phyloP scores from a whole-genome alignment of 2,329 filamentous ascomycete species.

The Scedosporium aurantiacum region DNA sequence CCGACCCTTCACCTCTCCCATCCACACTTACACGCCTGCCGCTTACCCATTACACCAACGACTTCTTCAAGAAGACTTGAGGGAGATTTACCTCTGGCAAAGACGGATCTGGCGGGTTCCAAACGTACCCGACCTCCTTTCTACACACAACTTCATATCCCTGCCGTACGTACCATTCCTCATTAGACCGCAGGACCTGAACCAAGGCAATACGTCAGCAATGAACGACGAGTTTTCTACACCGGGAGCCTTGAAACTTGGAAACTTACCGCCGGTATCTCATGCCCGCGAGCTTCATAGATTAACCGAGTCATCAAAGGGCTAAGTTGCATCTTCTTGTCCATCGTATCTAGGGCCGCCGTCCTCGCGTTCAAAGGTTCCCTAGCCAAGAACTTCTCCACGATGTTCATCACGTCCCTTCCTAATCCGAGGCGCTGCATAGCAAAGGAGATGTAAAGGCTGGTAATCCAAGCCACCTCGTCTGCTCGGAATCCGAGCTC shows the following conservation, averaged over 20 bases:
- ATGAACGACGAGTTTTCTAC: no score
- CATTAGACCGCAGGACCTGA: constrained; percentile 12
- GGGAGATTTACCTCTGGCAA: constrained; percentile 9
- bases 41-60: constrained; percentile 4
- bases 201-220: not conserved
- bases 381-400: constrained; percentile 20
- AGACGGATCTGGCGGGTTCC: constrained; percentile 8
- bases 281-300: constrained; percentile 17
- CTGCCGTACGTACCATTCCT: constrained; percentile 21
- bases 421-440: constrained; percentile 26
- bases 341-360: constrained; percentile 24
- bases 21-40: no score
- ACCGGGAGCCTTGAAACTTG: not conserved
- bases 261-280: constrained; percentile 15
- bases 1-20: no score
- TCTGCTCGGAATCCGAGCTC: constrained; percentile 19
- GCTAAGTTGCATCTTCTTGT: constrained; percentile 18
- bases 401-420: constrained; percentile 22
- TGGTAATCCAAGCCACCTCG: constrained; percentile 26
- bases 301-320: constrained; percentile 14
- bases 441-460: constrained; percentile 27
- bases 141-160: constrained; percentile 14
- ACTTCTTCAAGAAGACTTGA: constrained; percentile 16
- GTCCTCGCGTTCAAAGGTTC: constrained; percentile 21
- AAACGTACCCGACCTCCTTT: constrained; percentile 12